Conservation (phyloP, 2,329 filamentous ascomycete genomes). For the Anisogramma anomala region DNA sequence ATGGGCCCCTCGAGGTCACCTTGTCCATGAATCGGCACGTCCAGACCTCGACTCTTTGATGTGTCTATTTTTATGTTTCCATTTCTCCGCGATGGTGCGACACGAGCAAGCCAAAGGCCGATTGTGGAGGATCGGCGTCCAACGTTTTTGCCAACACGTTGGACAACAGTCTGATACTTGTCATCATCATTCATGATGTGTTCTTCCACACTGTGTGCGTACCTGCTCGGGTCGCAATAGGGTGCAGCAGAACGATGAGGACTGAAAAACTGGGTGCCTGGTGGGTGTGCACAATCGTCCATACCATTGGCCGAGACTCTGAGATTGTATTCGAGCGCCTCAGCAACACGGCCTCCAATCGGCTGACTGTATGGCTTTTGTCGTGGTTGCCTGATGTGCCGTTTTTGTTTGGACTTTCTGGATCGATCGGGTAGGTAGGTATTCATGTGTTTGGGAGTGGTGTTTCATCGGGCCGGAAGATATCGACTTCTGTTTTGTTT, state of each 20-base stretch:
- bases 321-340: slow-evolving; percentile 2
- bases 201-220: too few species aligned
- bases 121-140: not conserved
- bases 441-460: not conserved
- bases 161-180: too few species aligned
- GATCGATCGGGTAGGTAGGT: too few species aligned
- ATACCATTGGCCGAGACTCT: slow-evolving; percentile 9
- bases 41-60: slow-evolving; percentile 14
- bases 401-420: too few species aligned
- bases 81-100: slow-evolving; percentile 4
- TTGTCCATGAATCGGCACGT: slow-evolving; percentile 13
- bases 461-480: not conserved
- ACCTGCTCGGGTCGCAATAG: too few species aligned
- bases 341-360: slow-evolving; percentile 1
- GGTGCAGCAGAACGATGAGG: too few species aligned
- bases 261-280: too few species aligned
- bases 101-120: not conserved
- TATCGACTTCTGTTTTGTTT: not conserved
- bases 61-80: too few species aligned
- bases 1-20: slow-evolving; percentile 3
- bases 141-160: not conserved
- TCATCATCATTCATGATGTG: too few species aligned
- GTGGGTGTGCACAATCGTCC: slow-evolving; percentile 4
- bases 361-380: not conserved
- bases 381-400: slow-evolving; percentile 2